Evolutionary conservation across 805 yeast species (phyloP), one percentile per base, ranked within the genome.

Genomic region (Yamadazyma phyllophila): DNA sequence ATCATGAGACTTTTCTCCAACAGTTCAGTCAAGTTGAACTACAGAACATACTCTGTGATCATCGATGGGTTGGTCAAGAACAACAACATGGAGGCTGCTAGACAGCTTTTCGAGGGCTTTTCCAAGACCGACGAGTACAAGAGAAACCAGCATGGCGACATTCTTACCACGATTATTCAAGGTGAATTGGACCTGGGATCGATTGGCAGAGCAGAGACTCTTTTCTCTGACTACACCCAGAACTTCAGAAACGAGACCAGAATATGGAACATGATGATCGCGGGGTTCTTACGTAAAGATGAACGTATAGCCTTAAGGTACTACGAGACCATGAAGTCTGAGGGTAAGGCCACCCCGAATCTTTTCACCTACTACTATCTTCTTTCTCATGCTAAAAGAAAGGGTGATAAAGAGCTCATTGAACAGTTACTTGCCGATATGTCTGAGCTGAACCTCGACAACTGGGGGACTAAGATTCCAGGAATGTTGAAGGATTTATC

Each of bases 21-120:
- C 7, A 45, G 59, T 3, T 53, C 57, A 12, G 34, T 55, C 15
- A 16, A 59, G 58, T 14, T 71, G 46, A 81, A 76, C 55, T 64
- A 67, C 29, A 68, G 65, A 44, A 77, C 85, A 24, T 60, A 73
- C 45, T 70, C 83, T 7, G 65, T 81, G 9, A 65, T 85, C 30
- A 66, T 84, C 46, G 76, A 74, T 43, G 81, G 81, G 11, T 68
- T 84, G 47, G 66, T 75, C 47, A 71, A 71, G 53, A 70, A 73
- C 42, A 70, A 74, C n/a, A 73, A 80, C 44, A 55, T 75, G 9
- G 68, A 63, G 11, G 73, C 80, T n/a, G 87, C 86, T 0, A 66
- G 83, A 37, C 52, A 56, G 1, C 53, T 84, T 24, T 78, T 75
- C 55, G 66, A 73, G 12, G 12, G 27, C 11, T 58, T 62, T 42